phyloP scores from a whole-genome alignment of 1,284 basidiomycete genomes.

The Malassezia yamatoensis region DNA sequence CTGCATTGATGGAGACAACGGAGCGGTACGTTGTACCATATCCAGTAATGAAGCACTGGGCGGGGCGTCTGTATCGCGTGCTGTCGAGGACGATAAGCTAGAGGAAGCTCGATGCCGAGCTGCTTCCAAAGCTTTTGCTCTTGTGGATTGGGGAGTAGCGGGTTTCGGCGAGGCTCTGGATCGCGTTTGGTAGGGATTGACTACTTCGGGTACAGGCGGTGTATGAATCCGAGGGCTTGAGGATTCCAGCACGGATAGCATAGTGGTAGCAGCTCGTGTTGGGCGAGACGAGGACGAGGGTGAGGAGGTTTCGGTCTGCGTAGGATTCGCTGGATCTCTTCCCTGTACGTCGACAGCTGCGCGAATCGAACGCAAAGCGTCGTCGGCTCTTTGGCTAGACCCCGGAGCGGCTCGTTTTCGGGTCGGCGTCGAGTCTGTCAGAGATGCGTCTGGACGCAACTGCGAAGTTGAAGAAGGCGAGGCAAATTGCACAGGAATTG shows the following conservation, averaged over 20 bases:
- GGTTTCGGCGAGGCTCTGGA: constrained; percentile 1
- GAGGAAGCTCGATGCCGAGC: constrained; percentile 12
- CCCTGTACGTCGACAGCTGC: background rate
- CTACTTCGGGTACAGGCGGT: constrained; percentile 29
- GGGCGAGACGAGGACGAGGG: background rate
- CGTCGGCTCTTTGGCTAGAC: background rate
- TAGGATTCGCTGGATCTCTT: too few species aligned
- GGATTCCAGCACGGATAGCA: constrained; percentile 29
- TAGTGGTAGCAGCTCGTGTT: constrained; percentile 28
- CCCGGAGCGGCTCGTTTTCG: constrained; percentile 6
- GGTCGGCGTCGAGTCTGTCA: background rate
- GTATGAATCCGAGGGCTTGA: constrained; percentile 20
- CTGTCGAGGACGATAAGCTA: constrained; percentile 1
- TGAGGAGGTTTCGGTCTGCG: too few species aligned
- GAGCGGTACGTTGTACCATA: constrained; percentile 32
- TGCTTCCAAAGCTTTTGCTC: constrained; percentile 28
- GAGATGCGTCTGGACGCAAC: too few species aligned
- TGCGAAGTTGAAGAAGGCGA: background rate
- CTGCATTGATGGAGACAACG: constrained; percentile 16
- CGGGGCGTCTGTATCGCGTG: constrained; percentile 21
- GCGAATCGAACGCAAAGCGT: background rate
- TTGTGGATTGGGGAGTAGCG: constrained; percentile 22
- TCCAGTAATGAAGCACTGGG: constrained; percentile 30
- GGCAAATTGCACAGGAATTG: constrained; percentile 1
- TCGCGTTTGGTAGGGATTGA: constrained; percentile 38